Conservation (phyloP, 257 asterid genomes). For the Nicotiana otophora region DNA sequence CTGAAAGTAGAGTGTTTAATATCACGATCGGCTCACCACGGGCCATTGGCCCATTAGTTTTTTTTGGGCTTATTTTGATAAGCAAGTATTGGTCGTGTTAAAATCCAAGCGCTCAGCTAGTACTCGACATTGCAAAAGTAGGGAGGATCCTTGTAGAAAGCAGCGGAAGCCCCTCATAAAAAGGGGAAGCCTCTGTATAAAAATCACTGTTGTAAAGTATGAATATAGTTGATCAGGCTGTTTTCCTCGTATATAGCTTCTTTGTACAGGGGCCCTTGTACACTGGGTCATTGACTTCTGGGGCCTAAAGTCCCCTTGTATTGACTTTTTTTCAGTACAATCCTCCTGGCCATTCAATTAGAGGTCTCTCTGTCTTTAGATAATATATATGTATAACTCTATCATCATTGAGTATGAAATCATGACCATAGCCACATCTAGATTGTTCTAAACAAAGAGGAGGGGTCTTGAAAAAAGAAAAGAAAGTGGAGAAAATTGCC, state of each 20-base stretch:
- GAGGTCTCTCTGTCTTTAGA: not conserved
- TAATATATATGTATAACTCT: not conserved
- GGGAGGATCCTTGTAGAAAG: not conserved
- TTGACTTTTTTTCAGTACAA: not conserved
- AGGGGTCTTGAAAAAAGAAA: not conserved
- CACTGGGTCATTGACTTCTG: not conserved
- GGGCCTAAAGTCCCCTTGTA: not conserved
- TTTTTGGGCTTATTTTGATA: not conserved
- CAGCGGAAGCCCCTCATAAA: not conserved
- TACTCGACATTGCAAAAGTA: not conserved
- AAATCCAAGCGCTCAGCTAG: not conserved
- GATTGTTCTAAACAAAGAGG: not conserved
- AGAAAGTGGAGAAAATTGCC: not conserved
- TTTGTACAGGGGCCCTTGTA: not conserved
- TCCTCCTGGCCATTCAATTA: not conserved
- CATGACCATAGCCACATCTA: not conserved
- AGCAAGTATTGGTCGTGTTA: not conserved
- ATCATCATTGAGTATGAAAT: not conserved
- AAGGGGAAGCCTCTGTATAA: not conserved
- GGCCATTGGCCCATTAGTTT: not conserved
- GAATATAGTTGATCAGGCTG: not conserved
- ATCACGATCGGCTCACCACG: not conserved
- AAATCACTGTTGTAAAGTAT: not conserved
- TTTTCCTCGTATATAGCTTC: not conserved
- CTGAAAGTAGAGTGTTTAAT: not conserved